Evolutionary conservation across 2,329 filamentous ascomycete genomes (phyloP).

Genomic region (Colletotrichum liriopes): DNA sequence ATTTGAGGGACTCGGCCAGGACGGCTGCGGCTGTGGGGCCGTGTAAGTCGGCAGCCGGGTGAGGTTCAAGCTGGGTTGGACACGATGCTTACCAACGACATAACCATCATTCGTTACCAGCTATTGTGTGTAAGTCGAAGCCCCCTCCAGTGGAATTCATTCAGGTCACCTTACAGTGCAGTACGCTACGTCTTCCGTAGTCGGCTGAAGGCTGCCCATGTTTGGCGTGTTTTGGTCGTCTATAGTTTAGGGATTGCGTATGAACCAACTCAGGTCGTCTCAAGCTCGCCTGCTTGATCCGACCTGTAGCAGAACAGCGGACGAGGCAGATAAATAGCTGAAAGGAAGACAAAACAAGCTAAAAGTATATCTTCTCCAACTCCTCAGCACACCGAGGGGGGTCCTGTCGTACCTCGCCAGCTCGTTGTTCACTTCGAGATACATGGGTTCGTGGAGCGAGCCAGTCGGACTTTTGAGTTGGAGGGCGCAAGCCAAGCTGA

Average conservation of each 20-base stretch:
- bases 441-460: not conserved
- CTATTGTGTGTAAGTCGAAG: slow-evolving; percentile 18
- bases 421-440: not conserved
- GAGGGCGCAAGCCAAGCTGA: not conserved
- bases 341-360: not conserved
- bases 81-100: slow-evolving; percentile 34
- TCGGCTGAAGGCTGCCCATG: slow-evolving; percentile 30
- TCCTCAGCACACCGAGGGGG: not conserved
- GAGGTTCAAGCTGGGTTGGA: not conserved
- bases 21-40: slow-evolving; percentile 30
- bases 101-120: slow-evolving; percentile 44
- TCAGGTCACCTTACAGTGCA: slow-evolving; percentile 22
- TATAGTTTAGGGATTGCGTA: not conserved
- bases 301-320: not conserved
- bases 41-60: slow-evolving; percentile 1
- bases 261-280: not conserved
- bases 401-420: not conserved
- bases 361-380: not conserved
- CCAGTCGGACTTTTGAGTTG: not conserved
- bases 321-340: not conserved
- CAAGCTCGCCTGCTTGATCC: accelerated
- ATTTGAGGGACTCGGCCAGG: slow-evolving; percentile 42
- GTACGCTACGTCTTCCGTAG: slow-evolving; percentile 17
- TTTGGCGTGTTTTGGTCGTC: not conserved
- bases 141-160: not conserved